phyloP scores from a whole-genome alignment of 2,329 filamentous ascomycete species.

The Colletotrichum cuscutae region DNA sequence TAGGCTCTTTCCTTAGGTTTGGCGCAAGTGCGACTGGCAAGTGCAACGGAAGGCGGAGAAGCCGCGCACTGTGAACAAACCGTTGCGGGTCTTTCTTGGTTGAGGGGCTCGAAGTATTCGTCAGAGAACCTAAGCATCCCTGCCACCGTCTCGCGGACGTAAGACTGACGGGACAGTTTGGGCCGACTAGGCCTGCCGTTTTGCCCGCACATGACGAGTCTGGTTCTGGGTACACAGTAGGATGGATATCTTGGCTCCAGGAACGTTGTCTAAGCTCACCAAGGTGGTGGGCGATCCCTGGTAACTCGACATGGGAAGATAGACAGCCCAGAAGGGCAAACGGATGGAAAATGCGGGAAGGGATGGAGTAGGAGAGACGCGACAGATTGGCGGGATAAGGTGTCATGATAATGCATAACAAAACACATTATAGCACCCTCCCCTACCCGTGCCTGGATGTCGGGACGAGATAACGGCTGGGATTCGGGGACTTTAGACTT shows the following conservation, averaged over 20 bases:
- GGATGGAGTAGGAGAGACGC: slow-evolving; percentile 17
- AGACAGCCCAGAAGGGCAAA: not conserved
- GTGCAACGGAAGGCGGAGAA: not conserved
- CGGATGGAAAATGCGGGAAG: slow-evolving; percentile 20
- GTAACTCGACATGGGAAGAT: not conserved
- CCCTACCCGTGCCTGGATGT: slow-evolving; percentile 8
- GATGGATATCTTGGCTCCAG: not conserved
- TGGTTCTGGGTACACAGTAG: not conserved
- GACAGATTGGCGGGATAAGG: slow-evolving; percentile 25
- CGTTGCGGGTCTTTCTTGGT: not conserved
- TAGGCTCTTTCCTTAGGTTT: not conserved
- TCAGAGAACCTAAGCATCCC: not conserved
- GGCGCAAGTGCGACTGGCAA: not conserved
- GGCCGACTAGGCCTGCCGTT: not conserved
- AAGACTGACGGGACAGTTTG: not conserved
- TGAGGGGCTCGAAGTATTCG: too few relatives aligned
- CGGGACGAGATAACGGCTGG: slow-evolving; percentile 20
- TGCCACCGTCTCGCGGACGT: not conserved
- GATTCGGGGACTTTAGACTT: slow-evolving; percentile 10
- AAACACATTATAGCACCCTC: not conserved
- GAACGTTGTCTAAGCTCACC: not conserved
- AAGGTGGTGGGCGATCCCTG: not conserved
- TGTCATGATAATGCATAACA: slow-evolving; percentile 1
- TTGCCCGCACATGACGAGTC: not conserved
- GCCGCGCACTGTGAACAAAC: not conserved